Base-by-base conservation (phyloP, 257 asterid genomes). In the Echites panduratus region DNA sequence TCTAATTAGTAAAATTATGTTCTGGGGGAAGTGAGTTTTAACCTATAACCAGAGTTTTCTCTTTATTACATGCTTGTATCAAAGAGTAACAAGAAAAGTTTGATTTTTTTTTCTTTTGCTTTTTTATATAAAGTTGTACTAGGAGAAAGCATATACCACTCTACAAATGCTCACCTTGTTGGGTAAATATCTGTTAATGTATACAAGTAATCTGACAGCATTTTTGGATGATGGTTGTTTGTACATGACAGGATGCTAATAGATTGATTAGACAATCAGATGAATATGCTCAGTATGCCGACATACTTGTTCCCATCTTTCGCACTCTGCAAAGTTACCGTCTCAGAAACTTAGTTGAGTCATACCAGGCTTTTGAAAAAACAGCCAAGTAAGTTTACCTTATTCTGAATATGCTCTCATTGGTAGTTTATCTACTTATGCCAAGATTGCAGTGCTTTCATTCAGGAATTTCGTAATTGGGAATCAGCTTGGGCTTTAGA, bases 381-480 rank as follows among this genome's bases (percentile, higher is more conserved):
- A 89, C 93, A 65, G 84, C 98, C 83, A 94, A 94, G 99, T 91
- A 84, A 52, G 96, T 83, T 69, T 22, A n/a, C 77, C 41, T 73
- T 22, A n/a, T 19, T 45, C 22, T 65, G 52, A 79, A 14, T 57
- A 32, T 40, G 73, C 70, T 73, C 14, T 74, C 50, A 35, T 35
- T 66, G 70, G 44, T 73, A 38, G 69, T 69, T 73, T 72, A 72
- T 57, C 48, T 77, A 84, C 80, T 88, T 84, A 86, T 78, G 75
- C 74, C 84, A 82, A 79, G 78, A 66, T 72, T 87, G 48, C 84
- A 94, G 99, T 91, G 89, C 97, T 81, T 91, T 94, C 70, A 81
- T 90, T 77, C 99, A 91, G 95, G 99, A 91, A 81, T 91, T 91
- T 78, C 98, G 99, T 53, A 94, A 89, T 79, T 94, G 98, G 97